Evolutionary conservation across 176 grass and related monocot species (phyloP), one percentile per base, ranked within the genome.

Genomic region (Oryza officinalis): DNA sequence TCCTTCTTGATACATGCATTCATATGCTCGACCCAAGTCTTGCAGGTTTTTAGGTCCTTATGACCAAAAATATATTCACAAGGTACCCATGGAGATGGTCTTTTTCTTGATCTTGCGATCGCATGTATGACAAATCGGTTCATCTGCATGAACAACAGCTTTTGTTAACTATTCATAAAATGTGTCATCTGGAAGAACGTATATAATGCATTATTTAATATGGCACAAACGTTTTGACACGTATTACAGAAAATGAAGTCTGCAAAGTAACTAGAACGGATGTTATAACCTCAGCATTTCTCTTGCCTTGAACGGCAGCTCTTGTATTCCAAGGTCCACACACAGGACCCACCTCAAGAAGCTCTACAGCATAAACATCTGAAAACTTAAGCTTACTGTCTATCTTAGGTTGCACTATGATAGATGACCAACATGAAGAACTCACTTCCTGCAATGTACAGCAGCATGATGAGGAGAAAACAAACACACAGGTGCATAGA

Each of bases 1-100:
- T 88, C 80, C 71, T 77, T 88, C 37, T 79, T 92, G 63, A 89
- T 91, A 33, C 31, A 84, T 30, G 68, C 25, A 12, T 75, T 83
- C 28, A 98, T 71, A 69, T 59, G 81, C 43, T 93, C 84, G 69
- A 90, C 87, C 95, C 87, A 98, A 84, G 31, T 81, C 84, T 93
- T 87, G 81, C 92, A 98, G 60, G 65, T 90, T 25, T 81, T 81
- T 47, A 74, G 35, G 66, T 98, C 87, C 65, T 84, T 82, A 31
- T 98, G 92, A 38, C 92, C 92, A 86, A 98, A 98, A 86, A 88
- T 79, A 79, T 98, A 87, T 81, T 93, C 90, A 69, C 80, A 89
- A 60, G 92, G 87, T 85, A 91, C 81, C 95, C 63, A 98, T 63
- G 79, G 81, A 41, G 86, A 94, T 80, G 90, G 73, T 67, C 20